Evolutionary conservation across 2,329 filamentous ascomycete species (phyloP), one percentile per base, ranked within the genome.

Genomic region (Clarireedia hainanense): DNA sequence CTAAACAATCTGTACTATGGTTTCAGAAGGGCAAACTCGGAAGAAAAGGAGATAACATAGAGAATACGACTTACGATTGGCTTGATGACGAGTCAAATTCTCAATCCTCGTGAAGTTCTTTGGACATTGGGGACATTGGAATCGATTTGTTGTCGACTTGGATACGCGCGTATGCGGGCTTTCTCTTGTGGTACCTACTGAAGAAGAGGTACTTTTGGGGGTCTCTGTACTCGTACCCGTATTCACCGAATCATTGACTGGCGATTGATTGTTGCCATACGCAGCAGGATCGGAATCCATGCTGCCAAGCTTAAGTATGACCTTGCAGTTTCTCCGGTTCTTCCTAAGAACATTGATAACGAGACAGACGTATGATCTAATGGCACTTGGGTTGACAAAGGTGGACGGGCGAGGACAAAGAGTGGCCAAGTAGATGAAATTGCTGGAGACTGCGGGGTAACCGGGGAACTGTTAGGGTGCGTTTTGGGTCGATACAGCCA

Each of bases 91-190:
- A 2, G 64, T 67, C 15, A 67, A 39, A 53, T 67, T 67, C 55
- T 67, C 65, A 30, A 67, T 65, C 40, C 65, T 61, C 48, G 58
- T 66, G 59, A 66, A 67, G 24, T 62, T 67, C 57, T 67, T 67
- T 2, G 64, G 63, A 55, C 65, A 67, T 47, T 58, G 57, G 9
- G 63, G 55, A 53, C 65, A 67, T 55, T 66, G 63, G 48, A 67
- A 67, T 23, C 65, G 52, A 45, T 45, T 52, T 36, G 48, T 23
- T 30, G 20, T 49, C 37, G 59, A 55, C 7, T 51, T 55, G 2
- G 61, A 49, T 49, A 24, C 42, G 30, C 27, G 10, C 4, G 23
- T 4, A 5, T n/a, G 24, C 15, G 47, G 39, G 46, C 30, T 50
- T 27, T 34, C 54, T 14, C 12, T 45, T 2, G 23, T 30, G 6